These are phyloP conservation scores for Chimonanthus salicifolius DNA, from an alignment of 164 flowering plant genomes.

Conservation along the genomic window DNA sequence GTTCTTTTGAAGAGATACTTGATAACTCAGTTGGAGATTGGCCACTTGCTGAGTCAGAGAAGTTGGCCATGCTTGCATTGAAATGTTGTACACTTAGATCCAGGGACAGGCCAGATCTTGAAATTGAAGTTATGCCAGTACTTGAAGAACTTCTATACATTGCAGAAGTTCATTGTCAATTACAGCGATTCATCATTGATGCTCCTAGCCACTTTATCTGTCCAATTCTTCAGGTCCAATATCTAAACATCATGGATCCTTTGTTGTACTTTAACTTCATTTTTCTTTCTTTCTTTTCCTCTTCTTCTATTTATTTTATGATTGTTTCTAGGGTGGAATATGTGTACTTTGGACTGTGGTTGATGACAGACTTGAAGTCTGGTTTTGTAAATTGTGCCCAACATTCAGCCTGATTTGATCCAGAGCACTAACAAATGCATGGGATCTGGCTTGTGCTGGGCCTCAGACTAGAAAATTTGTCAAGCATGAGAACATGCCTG, in stretches of 20 bases:
- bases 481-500: too few relatives aligned
- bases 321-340: too few relatives aligned
- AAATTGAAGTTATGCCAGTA: slow-evolving; percentile 56
- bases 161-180: slow-evolving; percentile 33
- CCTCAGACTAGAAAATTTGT: too few relatives aligned
- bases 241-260: background rate
- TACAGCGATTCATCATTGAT: slow-evolving; percentile 18
- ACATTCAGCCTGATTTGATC: too few relatives aligned
- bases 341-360: too few relatives aligned
- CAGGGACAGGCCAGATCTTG: slow-evolving; percentile 87
- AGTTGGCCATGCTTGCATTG: slow-evolving; percentile 54
- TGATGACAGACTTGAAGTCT: too few relatives aligned
- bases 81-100: slow-evolving; percentile 60
- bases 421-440: too few relatives aligned
- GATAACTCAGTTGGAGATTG: slow-evolving; percentile 64
- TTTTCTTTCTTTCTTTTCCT: background rate
- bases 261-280: background rate
- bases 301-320: background rate
- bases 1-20: slow-evolving; percentile 38
- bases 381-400: too few relatives aligned
- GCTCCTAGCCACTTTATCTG: slow-evolving; percentile 73
- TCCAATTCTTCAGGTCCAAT: slow-evolving; percentile 75
- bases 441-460: too few relatives aligned
- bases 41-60: slow-evolving; percentile 66
- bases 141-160: slow-evolving; percentile 51